phyloP scores from a whole-genome alignment of 2,329 filamentous ascomycete genomes.

The Pseudocercospora vitis region DNA sequence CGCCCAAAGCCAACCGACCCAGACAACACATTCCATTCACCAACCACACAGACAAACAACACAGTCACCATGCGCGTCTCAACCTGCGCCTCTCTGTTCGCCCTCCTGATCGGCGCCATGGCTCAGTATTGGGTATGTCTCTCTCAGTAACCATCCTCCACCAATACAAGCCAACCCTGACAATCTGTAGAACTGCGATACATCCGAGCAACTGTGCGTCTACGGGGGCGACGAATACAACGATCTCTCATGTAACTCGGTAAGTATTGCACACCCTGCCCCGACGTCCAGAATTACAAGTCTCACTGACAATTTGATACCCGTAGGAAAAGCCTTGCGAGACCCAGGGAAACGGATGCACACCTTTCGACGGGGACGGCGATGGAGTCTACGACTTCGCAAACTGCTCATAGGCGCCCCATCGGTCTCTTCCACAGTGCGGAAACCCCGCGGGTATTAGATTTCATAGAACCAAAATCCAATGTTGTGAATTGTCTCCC shows the following conservation, averaged over 20 bases:
- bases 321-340: neutral
- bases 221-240: neutral
- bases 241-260: neutral
- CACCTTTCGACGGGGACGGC: neutral
- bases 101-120: neutral
- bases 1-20: no score
- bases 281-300: no score
- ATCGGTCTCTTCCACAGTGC: neutral
- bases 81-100: neutral
- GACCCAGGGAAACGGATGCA: neutral
- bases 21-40: no score
- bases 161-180: neutral
- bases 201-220: neutral
- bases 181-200: neutral
- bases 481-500: no score
- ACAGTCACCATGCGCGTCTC: neutral
- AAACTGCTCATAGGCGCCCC: neutral
- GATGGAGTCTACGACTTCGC: neutral
- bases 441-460: no score
- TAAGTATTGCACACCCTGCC: no score
- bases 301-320: neutral
- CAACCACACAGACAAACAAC: neutral
- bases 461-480: no score
- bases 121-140: neutral
- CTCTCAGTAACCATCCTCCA: neutral